Base-by-base conservation (phyloP, 1,284 basidiomycete species). In the Ceraceosorus guamensis region DNA sequence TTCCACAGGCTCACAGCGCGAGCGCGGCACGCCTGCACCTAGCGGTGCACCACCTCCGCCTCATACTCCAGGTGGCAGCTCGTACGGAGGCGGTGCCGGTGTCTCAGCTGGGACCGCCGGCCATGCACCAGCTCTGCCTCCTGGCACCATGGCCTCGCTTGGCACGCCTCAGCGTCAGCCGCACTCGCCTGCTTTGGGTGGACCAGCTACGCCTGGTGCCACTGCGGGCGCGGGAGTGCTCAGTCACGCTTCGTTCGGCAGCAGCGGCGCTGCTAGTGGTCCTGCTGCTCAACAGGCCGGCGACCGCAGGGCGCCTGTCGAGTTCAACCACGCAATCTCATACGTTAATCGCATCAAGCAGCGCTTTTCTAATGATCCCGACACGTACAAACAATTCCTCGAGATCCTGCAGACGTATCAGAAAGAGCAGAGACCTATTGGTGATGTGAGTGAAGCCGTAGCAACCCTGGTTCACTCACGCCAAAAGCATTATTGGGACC, bases 341-440 rank as follows among this genome's bases (percentile, higher is more conserved):
- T 99, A 93, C 76, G 86, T 99, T 68, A 97, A 97, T 83, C 93
- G 92, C 82, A 98, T 99, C 81, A 98, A 98, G 80, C 86, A 86
- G 47, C 85, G 92, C 50, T 98, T 88, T 78, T 81, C 85, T n/a
- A 85, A 87, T 62, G 91, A 96, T 65, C 86, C 87, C 24, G 89
- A 93, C 69, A 93, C 88, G 46, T 99, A 99, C 82, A 97, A 97
- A 79, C 87, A 91, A 73, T 99, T 99, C 79, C 81, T 99, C 69
- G 93, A 98, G 80, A 93, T 98, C 55, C 79, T 99, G 65, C 95
- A 98, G 80, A 88, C 89, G 34, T 97, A 96, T 78, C 92, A 97
- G 77, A 92, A 92, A 76, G 92, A 97, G 73, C 88, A 90, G 74
- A 83, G 84, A 61, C 85, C 88, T 65, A 83, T 89, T 32, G 86